phyloP scores from a whole-genome alignment of 306 rosid genomes.

The Medicago lupulina region DNA sequence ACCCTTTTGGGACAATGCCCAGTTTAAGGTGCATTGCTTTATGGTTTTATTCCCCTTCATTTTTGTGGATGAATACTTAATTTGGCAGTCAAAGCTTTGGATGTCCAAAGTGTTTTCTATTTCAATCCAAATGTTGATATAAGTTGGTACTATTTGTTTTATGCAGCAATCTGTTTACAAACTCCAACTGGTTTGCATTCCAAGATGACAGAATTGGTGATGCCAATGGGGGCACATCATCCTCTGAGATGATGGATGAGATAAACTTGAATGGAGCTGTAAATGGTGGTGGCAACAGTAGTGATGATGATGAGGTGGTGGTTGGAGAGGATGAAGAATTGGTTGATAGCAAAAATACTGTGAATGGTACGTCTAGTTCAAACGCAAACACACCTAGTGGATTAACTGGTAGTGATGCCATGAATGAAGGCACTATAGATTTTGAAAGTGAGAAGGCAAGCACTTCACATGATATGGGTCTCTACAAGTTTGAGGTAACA shows the following conservation, averaged over 20 bases:
- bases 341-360: constrained; percentile 59
- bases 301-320: constrained; percentile 93
- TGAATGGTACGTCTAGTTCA: constrained; percentile 68
- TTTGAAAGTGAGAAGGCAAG: constrained; percentile 56
- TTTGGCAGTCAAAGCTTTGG: too few species aligned
- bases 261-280: constrained; percentile 76
- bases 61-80: too few species aligned
- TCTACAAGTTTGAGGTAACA: constrained; percentile 76
- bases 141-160: too few species aligned
- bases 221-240: constrained; percentile 63
- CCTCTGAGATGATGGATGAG: constrained; percentile 88
- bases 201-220: constrained; percentile 82
- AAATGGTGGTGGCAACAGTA: constrained; percentile 82
- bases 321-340: constrained; percentile 86
- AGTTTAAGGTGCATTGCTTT: too few species aligned
- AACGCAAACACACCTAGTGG: constrained; percentile 54
- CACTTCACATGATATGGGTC: constrained; percentile 69
- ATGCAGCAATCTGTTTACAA: constrained; percentile 93
- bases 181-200: constrained; percentile 98
- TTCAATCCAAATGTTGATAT: too few species aligned
- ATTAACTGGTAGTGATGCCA: constrained; percentile 52
- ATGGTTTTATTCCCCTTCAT: too few species aligned
- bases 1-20: too few species aligned
- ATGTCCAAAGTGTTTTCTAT: too few species aligned
- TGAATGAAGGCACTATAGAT: constrained; percentile 55